phyloP scores from a whole-genome alignment of 1,139 yeast genomes.

The Waltiozyma sp. region DNA sequence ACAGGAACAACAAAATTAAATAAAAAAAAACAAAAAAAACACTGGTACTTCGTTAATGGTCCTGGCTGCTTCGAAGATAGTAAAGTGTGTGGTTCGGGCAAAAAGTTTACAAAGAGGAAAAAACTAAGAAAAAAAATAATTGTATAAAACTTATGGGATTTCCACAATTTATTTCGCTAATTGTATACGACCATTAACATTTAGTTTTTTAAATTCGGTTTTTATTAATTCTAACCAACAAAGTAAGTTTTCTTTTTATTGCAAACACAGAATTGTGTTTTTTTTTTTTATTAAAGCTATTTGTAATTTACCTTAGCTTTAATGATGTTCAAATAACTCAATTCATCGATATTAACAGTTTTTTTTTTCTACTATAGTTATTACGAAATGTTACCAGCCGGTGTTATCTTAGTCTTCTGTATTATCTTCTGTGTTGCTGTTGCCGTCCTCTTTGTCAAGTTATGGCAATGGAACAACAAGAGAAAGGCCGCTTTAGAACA shows the following conservation, averaged over 20 bases:
- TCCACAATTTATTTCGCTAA: not conserved
- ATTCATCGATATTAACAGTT: not conserved
- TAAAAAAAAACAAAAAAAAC: too few relatives aligned
- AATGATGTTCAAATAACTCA: not conserved
- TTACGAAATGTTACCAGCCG: conserved; percentile 36
- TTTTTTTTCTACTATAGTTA: not conserved
- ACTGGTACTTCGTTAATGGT: too few relatives aligned
- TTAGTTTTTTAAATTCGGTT: not conserved
- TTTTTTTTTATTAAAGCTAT: too few relatives aligned
- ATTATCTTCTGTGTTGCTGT: conserved; percentile 31
- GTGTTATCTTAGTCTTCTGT: conserved; percentile 41
- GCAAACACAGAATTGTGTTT: too few relatives aligned
- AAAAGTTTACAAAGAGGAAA: too few relatives aligned
- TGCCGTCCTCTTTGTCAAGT: conserved; percentile 22
- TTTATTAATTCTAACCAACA: not conserved
- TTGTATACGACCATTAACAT: not conserved
- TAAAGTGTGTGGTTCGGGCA: too few relatives aligned
- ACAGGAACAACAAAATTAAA: too few relatives aligned
- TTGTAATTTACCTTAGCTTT: not conserved
- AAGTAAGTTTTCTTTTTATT: not conserved
- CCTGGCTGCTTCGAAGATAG: too few relatives aligned
- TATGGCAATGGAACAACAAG: conserved; percentile 24
- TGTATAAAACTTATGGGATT: not conserved
- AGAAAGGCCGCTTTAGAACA: conserved; percentile 29
- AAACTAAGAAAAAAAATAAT: not conserved